Evolutionary conservation across 2,329 filamentous ascomycete species (phyloP).

Genomic region (Penicillium sp.): DNA sequence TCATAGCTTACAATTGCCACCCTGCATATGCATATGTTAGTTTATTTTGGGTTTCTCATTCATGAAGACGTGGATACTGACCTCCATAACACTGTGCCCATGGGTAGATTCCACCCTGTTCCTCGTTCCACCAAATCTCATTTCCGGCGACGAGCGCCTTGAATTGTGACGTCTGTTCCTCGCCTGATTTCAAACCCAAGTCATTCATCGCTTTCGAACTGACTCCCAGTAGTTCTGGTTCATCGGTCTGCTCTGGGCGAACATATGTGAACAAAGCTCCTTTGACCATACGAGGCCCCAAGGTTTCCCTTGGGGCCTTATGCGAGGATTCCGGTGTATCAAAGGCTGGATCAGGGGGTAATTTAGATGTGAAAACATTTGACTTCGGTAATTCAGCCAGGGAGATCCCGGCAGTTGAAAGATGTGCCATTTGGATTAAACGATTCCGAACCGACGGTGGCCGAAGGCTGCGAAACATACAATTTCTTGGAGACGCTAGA

Average conservation of each 20-base stretch:
- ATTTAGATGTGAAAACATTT: slow-evolving; percentile 61
- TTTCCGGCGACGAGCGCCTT: slow-evolving; percentile 76
- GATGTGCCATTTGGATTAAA: slow-evolving; percentile 47
- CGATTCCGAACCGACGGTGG: slow-evolving; percentile 25
- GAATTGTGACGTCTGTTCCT: slow-evolving; percentile 71
- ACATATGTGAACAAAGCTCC: slow-evolving; percentile 88
- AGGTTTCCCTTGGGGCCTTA: slow-evolving; percentile 69
- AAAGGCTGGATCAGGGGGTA: slow-evolving; percentile 74
- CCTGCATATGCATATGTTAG: slow-evolving; percentile 28
- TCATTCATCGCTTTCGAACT: slow-evolving; percentile 76
- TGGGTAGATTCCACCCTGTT: slow-evolving; percentile 79
- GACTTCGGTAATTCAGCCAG: slow-evolving; percentile 59
- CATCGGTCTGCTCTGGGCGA: slow-evolving; percentile 68
- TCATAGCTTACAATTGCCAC: slow-evolving; percentile 48
- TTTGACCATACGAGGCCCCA: slow-evolving; percentile 79
- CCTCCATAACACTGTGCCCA: slow-evolving; percentile 99
- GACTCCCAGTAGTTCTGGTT: slow-evolving; percentile 76
- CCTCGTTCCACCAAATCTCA: slow-evolving; percentile 71
- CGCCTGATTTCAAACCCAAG: slow-evolving; percentile 68
- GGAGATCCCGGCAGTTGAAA: slow-evolving; percentile 36
- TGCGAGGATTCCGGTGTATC: slow-evolving; percentile 80
- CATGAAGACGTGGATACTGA: slow-evolving; percentile 48
- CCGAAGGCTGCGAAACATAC: slow-evolving; percentile 23
- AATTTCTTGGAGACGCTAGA: slow-evolving; percentile 8
- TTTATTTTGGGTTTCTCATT: neutral